phyloP scores from a whole-genome alignment of 164 flowering plant genomes.

The Kingdonia uniflora region DNA sequence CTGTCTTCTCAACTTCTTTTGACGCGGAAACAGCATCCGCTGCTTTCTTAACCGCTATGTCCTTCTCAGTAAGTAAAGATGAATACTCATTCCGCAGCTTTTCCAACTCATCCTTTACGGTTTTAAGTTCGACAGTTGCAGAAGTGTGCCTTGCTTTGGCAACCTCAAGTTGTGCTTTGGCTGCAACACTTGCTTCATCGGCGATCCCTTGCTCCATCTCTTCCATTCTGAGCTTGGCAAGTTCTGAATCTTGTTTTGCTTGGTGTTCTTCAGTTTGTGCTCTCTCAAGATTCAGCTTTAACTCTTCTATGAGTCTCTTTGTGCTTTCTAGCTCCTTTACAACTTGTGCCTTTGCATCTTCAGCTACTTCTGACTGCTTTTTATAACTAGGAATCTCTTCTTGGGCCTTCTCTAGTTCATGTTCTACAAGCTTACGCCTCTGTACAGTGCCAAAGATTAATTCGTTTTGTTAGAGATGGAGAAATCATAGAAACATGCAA shows the following conservation, averaged over 20 bases:
- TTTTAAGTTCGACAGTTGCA: constrained; percentile 55
- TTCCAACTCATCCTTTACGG: constrained; percentile 71
- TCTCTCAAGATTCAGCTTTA: constrained; percentile 69
- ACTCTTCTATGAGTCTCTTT: constrained; percentile 65
- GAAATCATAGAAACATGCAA: too few relatives aligned
- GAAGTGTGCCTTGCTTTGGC: constrained; percentile 62
- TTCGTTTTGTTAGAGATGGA: not conserved
- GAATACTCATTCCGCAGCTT: constrained; percentile 34
- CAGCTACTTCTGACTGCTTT: constrained; percentile 50
- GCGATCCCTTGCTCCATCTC: constrained; percentile 84
- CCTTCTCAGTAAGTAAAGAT: constrained; percentile 46
- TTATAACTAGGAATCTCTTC: constrained; percentile 62
- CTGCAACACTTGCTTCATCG: constrained; percentile 77
- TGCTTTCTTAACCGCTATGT: constrained; percentile 44
- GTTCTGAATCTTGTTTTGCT: constrained; percentile 82
- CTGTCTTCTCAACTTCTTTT: constrained; percentile 65
- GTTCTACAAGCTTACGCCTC: constrained; percentile 56
- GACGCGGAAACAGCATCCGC: constrained; percentile 51
- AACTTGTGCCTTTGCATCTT: constrained; percentile 46
- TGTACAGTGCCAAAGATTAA: constrained; percentile 16
- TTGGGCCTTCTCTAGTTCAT: constrained; percentile 64
- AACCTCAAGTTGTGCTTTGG: constrained; percentile 85
- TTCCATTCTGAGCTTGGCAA: constrained; percentile 61
- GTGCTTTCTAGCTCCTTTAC: constrained; percentile 63
- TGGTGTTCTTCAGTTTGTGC: constrained; percentile 82